These are phyloP conservation scores for Clitopilus passeckerianus DNA, from an alignment of 768 basidiomycete species.

Conservation along the genomic window DNA sequence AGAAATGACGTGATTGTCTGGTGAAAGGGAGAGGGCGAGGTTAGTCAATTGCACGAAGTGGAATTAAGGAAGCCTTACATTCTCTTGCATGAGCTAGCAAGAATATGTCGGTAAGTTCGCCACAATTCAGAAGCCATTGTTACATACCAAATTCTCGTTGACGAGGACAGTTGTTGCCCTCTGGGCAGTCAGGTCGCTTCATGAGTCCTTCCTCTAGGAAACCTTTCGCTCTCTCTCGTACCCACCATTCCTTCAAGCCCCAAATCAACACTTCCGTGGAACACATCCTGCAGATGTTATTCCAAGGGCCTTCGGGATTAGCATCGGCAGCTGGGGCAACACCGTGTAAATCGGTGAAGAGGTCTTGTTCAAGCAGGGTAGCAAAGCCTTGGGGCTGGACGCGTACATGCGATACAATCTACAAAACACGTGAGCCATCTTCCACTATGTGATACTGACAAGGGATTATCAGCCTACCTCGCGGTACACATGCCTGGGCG, in stretches of 20 bases:
- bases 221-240: conserved; percentile 70
- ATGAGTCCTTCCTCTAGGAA: conserved; percentile 50
- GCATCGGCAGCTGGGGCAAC: conserved; percentile 52
- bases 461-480: conserved; percentile 44
- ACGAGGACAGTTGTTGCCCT: conserved; percentile 51
- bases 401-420: conserved; percentile 63
- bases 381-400: conserved; percentile 59
- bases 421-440: not conserved
- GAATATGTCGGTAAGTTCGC: conserved; percentile 5
- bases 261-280: conserved; percentile 72
- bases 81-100: conserved; percentile 65
- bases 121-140: not conserved
- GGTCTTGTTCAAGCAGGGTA: conserved; percentile 62
- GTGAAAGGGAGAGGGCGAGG: conserved; percentile 4
- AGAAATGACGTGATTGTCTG: conserved; percentile 40
- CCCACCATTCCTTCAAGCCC: conserved; percentile 81
- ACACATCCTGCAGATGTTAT: conserved; percentile 64
- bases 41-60: not conserved
- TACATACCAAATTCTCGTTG: conserved; percentile 66
- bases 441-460: not conserved
- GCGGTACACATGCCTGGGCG: conserved; percentile 70
- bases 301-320: conserved; percentile 53
- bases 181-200: conserved; percentile 63
- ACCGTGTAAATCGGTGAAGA: conserved; percentile 66
- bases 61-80: conserved; percentile 41